Evolutionary conservation across 2,329 filamentous ascomycete species (phyloP).

Genomic region (Fusarium nodosum): DNA sequence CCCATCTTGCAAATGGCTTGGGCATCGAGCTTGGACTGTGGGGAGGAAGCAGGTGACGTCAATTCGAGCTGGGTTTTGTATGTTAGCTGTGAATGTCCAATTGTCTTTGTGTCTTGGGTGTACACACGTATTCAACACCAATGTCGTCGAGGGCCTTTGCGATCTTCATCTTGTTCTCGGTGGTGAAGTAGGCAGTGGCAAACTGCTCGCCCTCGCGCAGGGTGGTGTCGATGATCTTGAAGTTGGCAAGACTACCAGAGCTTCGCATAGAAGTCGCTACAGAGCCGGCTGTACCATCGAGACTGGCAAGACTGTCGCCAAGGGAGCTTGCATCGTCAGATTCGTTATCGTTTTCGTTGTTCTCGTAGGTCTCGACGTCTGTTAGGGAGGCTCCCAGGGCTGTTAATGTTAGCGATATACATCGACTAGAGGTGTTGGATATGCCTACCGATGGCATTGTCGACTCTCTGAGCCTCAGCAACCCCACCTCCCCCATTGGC

Average conservation of each 20-base stretch:
- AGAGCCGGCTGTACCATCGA: conserved; percentile 23
- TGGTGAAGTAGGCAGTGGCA: conserved; percentile 83
- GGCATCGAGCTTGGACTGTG: conserved; percentile 88
- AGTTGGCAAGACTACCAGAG: conserved; percentile 40
- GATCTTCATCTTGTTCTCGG: conserved; percentile 56
- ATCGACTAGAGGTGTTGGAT: no score
- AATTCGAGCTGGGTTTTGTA: conserved; percentile 68
- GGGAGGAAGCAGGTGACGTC: conserved; percentile 86
- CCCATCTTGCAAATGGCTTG: conserved; percentile 95
- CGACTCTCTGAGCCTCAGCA: conserved; percentile 21
- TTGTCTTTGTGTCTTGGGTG: accelerated
- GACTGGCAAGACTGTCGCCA: conserved; percentile 17
- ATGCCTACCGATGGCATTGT: conserved; percentile 1
- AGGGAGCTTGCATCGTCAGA: conserved; percentile 25
- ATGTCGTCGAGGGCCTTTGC: conserved; percentile 64
- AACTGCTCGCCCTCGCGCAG: conserved; percentile 54
- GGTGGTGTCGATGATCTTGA: conserved; percentile 47
- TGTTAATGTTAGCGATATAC: background rate
- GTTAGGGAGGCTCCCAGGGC: conserved; percentile 43
- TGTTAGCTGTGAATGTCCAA: conserved; percentile 2
- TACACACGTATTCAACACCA: conserved; percentile 56
- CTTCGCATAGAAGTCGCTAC: conserved; percentile 30
- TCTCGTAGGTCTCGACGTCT: conserved; percentile 6
- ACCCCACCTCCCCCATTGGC: conserved; percentile 34
- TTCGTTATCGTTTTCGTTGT: conserved; percentile 15